phyloP scores from a whole-genome alignment of 116 monocot species.

The Trichopus zeylanicus region DNA sequence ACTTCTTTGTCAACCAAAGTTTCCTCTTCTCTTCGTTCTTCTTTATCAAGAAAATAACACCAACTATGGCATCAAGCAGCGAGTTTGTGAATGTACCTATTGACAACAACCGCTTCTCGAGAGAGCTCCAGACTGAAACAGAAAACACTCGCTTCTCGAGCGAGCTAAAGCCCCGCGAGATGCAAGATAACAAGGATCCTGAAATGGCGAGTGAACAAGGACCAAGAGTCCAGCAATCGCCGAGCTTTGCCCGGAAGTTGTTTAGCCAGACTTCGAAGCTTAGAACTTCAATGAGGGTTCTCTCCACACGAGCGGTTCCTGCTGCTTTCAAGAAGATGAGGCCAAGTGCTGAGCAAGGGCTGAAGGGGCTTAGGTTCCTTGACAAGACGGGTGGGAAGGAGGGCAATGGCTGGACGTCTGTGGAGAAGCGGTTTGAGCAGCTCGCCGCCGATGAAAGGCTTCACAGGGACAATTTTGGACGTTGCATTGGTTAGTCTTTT shows the following conservation, averaged over 20 bases:
- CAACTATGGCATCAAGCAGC: slow-evolving; percentile 8
- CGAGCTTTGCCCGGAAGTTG: not conserved
- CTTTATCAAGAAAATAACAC: not conserved
- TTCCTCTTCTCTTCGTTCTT: not conserved
- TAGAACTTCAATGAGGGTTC: slow-evolving; percentile 1
- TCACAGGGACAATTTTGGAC: slow-evolving; percentile 64
- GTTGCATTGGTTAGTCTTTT: slow-evolving; percentile 60
- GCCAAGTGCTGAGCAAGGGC: slow-evolving; percentile 40
- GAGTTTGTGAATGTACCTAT: slow-evolving; percentile 16
- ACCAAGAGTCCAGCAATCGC: not conserved
- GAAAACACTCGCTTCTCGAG: not conserved
- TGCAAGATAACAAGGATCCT: not conserved
- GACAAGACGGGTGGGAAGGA: slow-evolving; percentile 52
- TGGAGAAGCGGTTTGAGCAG: slow-evolving; percentile 60
- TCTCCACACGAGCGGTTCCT: slow-evolving; percentile 9
- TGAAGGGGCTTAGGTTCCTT: slow-evolving; percentile 63
- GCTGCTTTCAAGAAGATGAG: slow-evolving; percentile 5
- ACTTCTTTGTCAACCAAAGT: not conserved
- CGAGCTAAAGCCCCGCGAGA: not conserved
- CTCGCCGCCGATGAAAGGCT: slow-evolving; percentile 35
- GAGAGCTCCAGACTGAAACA: no score
- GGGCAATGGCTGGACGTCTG: slow-evolving; percentile 48
- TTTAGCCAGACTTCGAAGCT: slow-evolving; percentile 3
- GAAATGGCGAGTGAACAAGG: not conserved
- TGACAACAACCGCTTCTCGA: slow-evolving; percentile 3